phyloP scores from a whole-genome alignment of 805 yeast species.

The Spathaspora hagerdaliae region DNA sequence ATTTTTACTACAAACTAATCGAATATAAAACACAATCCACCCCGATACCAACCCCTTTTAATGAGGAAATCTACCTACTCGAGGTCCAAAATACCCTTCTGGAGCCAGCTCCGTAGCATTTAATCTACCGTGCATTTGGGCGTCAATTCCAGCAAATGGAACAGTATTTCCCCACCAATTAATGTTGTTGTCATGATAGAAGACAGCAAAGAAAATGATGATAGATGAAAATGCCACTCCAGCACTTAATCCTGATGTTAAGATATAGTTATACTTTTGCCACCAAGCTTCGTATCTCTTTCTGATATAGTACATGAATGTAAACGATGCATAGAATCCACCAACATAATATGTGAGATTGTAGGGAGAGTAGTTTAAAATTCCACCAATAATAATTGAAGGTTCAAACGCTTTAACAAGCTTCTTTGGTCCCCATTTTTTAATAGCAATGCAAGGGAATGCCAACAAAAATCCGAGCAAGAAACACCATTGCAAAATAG shows the following conservation, averaged over 20 bases:
- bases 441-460: constrained; percentile 14
- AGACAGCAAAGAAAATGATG: constrained; percentile 50
- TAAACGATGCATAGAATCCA: constrained; percentile 47
- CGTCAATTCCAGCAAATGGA: constrained; percentile 24
- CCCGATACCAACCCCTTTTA: too few species aligned
- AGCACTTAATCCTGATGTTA: constrained; percentile 49
- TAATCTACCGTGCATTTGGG: constrained; percentile 11
- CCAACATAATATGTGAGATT: constrained; percentile 46
- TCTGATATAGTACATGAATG: constrained; percentile 49
- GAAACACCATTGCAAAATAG: constrained; percentile 49
- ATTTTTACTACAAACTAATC: too few species aligned
- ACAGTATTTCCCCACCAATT: constrained; percentile 61
- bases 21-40: too few species aligned
- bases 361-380: constrained; percentile 41
- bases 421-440: constrained; percentile 13
- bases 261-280: constrained; percentile 63
- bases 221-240: constrained; percentile 56
- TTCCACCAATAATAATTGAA: constrained; percentile 44
- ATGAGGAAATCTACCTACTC: constrained; percentile 23
- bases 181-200: constrained; percentile 38
- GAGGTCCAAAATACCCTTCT: constrained; percentile 33
- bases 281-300: constrained; percentile 48
- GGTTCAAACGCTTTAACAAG: constrained; percentile 41
- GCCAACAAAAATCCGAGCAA: constrained; percentile 41
- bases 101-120: constrained; percentile 19